Evolutionary conservation across 1,139 yeast species (phyloP).

Genomic region (Geotrichum europaeum): DNA sequence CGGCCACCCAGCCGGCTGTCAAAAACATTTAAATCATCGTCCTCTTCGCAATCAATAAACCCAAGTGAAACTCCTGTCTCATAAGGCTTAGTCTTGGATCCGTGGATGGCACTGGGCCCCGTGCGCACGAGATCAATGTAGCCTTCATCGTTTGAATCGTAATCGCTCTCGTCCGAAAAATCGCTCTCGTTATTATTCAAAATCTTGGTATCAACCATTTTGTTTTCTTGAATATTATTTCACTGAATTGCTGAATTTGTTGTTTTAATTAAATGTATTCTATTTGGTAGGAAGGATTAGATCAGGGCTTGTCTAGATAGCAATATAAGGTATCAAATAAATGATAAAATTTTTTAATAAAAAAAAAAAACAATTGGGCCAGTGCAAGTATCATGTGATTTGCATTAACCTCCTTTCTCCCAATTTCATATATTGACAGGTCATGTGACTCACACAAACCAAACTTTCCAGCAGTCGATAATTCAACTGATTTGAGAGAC

Average conservation of each 20-base stretch:
- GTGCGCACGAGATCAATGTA: slow-evolving; percentile 7
- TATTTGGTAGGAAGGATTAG: too few relatives aligned
- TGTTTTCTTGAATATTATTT: neutral
- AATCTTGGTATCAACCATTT: neutral
- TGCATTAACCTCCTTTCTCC: neutral
- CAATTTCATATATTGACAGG: too few relatives aligned
- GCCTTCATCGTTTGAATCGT: slow-evolving; percentile 12
- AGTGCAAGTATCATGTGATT: neutral
- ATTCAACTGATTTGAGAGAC: too few relatives aligned
- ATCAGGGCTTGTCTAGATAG: neutral
- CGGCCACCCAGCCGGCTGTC: slow-evolving; percentile 17
- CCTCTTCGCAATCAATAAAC: slow-evolving; percentile 13
- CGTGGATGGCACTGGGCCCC: slow-evolving; percentile 10
- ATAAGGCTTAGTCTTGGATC: slow-evolving; percentile 13
- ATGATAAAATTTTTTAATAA: neutral
- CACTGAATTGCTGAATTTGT: neutral
- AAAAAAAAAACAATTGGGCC: neutral
- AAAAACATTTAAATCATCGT: neutral
- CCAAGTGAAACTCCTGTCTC: slow-evolving; percentile 14
- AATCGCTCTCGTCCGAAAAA: slow-evolving; percentile 9
- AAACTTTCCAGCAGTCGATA: too few relatives aligned
- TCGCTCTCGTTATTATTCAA: slow-evolving; percentile 6
- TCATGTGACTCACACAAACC: too few relatives aligned
- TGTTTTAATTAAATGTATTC: neutral
- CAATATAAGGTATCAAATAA: neutral